Percentiles rank a stretch among this genome's conserved stretches.
These are phyloP conservation scores for Plasmopara halstedii DNA, from an alignment of 352 stramenopile genomes.

Conservation along the genomic window DNA sequence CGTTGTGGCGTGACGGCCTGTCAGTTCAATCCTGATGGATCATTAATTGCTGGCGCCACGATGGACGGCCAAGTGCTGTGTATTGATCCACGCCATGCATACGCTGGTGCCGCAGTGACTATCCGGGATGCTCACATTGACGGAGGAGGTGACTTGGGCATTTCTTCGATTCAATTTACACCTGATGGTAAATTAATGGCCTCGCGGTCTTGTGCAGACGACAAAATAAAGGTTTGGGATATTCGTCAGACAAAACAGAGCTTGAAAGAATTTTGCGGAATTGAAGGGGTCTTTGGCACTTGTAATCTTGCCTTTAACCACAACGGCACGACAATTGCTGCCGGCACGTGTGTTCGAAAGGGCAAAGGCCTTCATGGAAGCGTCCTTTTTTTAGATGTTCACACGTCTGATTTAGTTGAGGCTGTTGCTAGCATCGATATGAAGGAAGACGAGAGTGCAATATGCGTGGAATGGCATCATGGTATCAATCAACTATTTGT, in stretches of 20 bases:
- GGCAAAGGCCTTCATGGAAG: slow-evolving; percentile 42
- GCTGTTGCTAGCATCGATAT: slow-evolving; percentile 62
- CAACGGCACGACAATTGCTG: slow-evolving; percentile 56
- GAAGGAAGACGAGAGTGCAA: slow-evolving; percentile 69
- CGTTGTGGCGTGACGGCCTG: slow-evolving; percentile 70
- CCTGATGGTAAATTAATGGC: slow-evolving; percentile 52
- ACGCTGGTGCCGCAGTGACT: slow-evolving; percentile 49
- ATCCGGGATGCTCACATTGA: slow-evolving; percentile 68
- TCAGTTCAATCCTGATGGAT: slow-evolving; percentile 54
- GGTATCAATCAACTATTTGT: slow-evolving; percentile 82
- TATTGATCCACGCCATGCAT: slow-evolving; percentile 65
- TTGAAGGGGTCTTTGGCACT: slow-evolving; percentile 67
- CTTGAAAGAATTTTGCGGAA: slow-evolving; percentile 48
- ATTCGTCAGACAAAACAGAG: slow-evolving; percentile 49
- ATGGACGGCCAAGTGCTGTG: slow-evolving; percentile 78
- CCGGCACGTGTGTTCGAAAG: slow-evolving; percentile 65
- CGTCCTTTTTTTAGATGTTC: slow-evolving; percentile 72
- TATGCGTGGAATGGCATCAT: slow-evolving; percentile 80
- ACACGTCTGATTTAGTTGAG: slow-evolving; percentile 38
- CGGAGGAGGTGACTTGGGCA: slow-evolving; percentile 54
- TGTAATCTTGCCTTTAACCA: slow-evolving; percentile 79
- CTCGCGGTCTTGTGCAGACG: slow-evolving; percentile 64
- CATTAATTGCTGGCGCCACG: slow-evolving; percentile 50
- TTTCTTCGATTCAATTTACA: slow-evolving; percentile 73
- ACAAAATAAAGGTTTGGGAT: slow-evolving; percentile 82